A percentile compares a stretch with the other conserved stretches of the same genome.
Conservation (phyloP, 331 rosid species). For the Quercus lobata region DNA sequence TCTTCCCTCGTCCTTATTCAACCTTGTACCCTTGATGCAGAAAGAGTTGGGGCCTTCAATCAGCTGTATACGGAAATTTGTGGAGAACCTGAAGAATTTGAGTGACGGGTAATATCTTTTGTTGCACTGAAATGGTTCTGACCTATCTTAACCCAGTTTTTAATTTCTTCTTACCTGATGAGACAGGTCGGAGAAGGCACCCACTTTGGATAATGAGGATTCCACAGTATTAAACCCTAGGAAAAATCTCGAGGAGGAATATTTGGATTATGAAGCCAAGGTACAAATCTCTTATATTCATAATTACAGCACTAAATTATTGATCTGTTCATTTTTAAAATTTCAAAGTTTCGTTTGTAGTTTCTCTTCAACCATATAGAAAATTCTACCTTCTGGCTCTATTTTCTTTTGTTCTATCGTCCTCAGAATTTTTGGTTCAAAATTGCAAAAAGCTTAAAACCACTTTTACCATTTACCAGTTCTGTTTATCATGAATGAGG, state of each 20-base stretch:
- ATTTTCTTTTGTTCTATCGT: background rate
- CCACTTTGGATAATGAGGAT: constrained; percentile 47
- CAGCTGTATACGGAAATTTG: constrained; percentile 62
- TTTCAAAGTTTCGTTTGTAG: background rate
- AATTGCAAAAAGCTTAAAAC: background rate
- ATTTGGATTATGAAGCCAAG: constrained; percentile 81
- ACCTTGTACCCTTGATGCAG: constrained; percentile 44
- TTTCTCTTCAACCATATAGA: background rate
- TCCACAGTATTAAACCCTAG: constrained; percentile 59
- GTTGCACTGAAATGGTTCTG: constrained; percentile 9
- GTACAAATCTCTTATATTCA: constrained; percentile 31
- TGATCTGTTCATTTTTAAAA: background rate
- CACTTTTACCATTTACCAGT: background rate
- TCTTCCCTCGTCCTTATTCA: background rate
- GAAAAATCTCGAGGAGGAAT: constrained; percentile 92
- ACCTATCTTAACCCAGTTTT: constrained; percentile 16
- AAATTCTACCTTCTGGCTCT: background rate
- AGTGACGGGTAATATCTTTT: constrained; percentile 51
- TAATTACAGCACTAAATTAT: background rate
- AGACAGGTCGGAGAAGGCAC: constrained; percentile 50
- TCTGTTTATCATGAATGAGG: background rate
- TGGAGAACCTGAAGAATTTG: constrained; percentile 73
- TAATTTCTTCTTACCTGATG: constrained; percentile 23
- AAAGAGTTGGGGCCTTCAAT: constrained; percentile 84
- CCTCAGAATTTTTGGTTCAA: background rate